A percentile compares a stretch with the other conserved stretches of the same genome.
phyloP scores from a whole-genome alignment of 345 rosid genomes.

The Aquilaria malaccensis region DNA sequence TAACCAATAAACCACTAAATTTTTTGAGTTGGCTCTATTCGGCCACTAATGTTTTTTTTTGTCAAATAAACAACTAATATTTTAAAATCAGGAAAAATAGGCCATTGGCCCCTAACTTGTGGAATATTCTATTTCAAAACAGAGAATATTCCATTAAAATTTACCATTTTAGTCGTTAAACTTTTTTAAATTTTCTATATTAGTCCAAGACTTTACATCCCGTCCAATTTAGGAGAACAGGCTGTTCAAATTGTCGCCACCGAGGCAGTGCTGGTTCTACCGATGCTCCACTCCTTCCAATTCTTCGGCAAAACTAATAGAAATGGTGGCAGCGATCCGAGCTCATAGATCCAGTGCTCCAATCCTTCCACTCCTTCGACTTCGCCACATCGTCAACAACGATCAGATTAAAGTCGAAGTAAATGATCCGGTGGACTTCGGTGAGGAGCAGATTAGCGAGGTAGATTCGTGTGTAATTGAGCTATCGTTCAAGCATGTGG shows the following conservation, averaged over 20 bases:
- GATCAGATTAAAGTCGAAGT: slow-evolving; percentile 82
- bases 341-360: slow-evolving; percentile 84
- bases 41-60: too few species aligned
- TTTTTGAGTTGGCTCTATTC: too few species aligned
- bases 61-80: too few species aligned
- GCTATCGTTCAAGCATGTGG: slow-evolving; percentile 69
- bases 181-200: too few species aligned
- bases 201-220: too few species aligned
- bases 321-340: slow-evolving; percentile 84
- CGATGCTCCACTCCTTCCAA: slow-evolving; percentile 76
- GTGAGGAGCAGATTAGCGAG: slow-evolving; percentile 71
- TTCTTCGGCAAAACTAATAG: slow-evolving; percentile 75
- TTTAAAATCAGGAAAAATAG: too few species aligned
- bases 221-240: slow-evolving; percentile 10
- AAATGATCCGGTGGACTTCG: slow-evolving; percentile 57
- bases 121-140: too few species aligned
- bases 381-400: slow-evolving; percentile 83
- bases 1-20: too few species aligned
- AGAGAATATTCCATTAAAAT: too few species aligned
- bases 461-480: slow-evolving; percentile 85
- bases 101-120: too few species aligned
- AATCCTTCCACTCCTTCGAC: slow-evolving; percentile 77
- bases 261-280: slow-evolving; percentile 92
- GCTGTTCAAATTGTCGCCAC: slow-evolving; percentile 77
- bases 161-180: too few species aligned